Evolutionary conservation across 768 basidiomycete species (phyloP), one percentile per base, ranked within the genome.

Genomic region (Mycena sanguinolenta): DNA sequence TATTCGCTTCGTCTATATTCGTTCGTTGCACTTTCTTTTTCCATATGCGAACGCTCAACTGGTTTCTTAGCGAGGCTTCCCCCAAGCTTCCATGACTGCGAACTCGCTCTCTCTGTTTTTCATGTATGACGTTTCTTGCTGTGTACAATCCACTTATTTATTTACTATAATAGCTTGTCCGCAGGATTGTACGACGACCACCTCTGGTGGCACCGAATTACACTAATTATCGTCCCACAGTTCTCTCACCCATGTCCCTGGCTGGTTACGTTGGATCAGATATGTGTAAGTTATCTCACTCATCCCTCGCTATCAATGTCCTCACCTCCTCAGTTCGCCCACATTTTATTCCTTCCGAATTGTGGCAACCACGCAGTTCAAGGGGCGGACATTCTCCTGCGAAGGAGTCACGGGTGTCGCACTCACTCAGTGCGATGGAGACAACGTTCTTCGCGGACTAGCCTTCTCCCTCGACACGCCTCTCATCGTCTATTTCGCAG

Each of bases 331-430:
- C 44, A 72, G 71, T 23, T 73, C 78, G 10, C 80, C 82, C 1
- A 82, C 83, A 61, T 85, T 82, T 72, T 84, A 83, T 70, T 80
- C 77, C 7, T 82, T 80, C 77, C 73, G 77, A 25, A 77, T 82
- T 58, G 70, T 83, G 58, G 79, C 79, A 0, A 79, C 79, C 3
- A 79, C 79, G 0, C 84, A 85, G 67, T 84, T 85, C 75, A 73
- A 76, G 34, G 79, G 79, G 21, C 75, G 85, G 34, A 71, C 53
- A 5, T 82, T 82, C 53, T 66, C 65, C 16, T 81, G 80, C 55
- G 73, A 72, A 12, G 79, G 78, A 23, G 75, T 81, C 32, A 73
- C 73, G 6, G 79, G 78, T 4, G 73, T 69, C 4, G 70, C 71
- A 12, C 67, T 75, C 58, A 83, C 81, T 65, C 70, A 74, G 46